A percentile compares a stretch with the other conserved stretches of the same genome.
phyloP scores from a whole-genome alignment of 495 filamentous ascomycete species.

The Aspergillus leporis region DNA sequence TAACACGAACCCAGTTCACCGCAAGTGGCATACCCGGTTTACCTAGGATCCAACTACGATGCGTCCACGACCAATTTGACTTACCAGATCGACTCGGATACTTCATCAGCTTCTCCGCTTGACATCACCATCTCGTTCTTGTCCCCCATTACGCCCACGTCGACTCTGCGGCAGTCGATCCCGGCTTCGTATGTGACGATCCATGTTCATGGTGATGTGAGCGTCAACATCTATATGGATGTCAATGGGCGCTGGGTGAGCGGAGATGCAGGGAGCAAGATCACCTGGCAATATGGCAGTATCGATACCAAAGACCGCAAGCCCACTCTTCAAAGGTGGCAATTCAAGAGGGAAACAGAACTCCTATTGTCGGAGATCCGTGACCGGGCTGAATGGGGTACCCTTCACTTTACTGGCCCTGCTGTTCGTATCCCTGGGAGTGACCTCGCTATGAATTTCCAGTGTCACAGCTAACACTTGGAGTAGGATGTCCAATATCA shows the following conservation, averaged over 20 bases:
- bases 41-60: conserved; percentile 81
- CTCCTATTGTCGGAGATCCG: conserved; percentile 69
- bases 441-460: not conserved
- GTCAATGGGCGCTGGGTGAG: conserved; percentile 89
- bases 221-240: conserved; percentile 84
- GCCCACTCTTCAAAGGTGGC: conserved; percentile 57
- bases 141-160: conserved; percentile 90
- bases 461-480: conserved; percentile 18
- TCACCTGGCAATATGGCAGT: conserved; percentile 66
- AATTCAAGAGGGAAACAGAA: conserved; percentile 63
- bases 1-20: conserved; percentile 10
- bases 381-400: conserved; percentile 89
- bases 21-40: conserved; percentile 65
- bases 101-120: conserved; percentile 31
- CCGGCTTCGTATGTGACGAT: conserved; percentile 85
- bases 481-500: conserved; percentile 61
- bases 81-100: conserved; percentile 61
- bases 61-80: conserved; percentile 91
- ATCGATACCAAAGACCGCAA: conserved; percentile 31
- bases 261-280: conserved; percentile 64
- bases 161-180: conserved; percentile 85
- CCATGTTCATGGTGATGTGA: conserved; percentile 66
- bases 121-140: conserved; percentile 81
- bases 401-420: conserved; percentile 75
- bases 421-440: conserved; percentile 37